Evolutionary conservation across 2,329 filamentous ascomycete genomes (phyloP).

Genomic region (Aspergillus uvarum): DNA sequence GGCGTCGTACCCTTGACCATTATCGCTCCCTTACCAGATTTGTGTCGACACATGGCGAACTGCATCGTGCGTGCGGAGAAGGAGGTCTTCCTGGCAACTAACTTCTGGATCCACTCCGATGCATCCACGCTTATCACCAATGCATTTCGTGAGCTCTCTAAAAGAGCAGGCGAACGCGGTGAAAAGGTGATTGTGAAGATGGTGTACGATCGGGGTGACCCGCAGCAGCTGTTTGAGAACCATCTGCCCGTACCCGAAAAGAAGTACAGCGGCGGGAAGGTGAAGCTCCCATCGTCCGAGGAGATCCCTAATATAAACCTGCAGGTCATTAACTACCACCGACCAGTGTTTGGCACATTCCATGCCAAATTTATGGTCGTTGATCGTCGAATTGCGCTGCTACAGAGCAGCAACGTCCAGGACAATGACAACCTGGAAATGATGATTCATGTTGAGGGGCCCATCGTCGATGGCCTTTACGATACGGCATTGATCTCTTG

Average conservation of each 20-base stretch:
- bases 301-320: slow-evolving; percentile 72
- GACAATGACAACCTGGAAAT: slow-evolving; percentile 79
- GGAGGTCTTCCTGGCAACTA: slow-evolving; percentile 73
- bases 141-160: slow-evolving; percentile 67
- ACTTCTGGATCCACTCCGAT: slow-evolving; percentile 70
- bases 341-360: slow-evolving; percentile 69
- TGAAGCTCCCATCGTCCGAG: slow-evolving; percentile 60
- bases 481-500: slow-evolving; percentile 73
- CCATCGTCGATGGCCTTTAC: slow-evolving; percentile 73
- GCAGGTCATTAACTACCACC: slow-evolving; percentile 71
- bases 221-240: slow-evolving; percentile 63
- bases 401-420: slow-evolving; percentile 77
- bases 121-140: slow-evolving; percentile 68
- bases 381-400: slow-evolving; percentile 66
- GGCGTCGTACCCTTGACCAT: slow-evolving; percentile 69
- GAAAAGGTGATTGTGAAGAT: slow-evolving; percentile 66
- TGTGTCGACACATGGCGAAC: slow-evolving; percentile 73
- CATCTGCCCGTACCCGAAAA: slow-evolving; percentile 61
- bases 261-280: slow-evolving; percentile 57
- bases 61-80: slow-evolving; percentile 69
- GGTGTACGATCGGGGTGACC: slow-evolving; percentile 70
- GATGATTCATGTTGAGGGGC: slow-evolving; percentile 73
- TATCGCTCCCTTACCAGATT: slow-evolving; percentile 67
- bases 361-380: slow-evolving; percentile 78
- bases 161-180: slow-evolving; percentile 59